Base-by-base conservation (phyloP, 2,329 filamentous ascomycete genomes). In the Pseudogymnoascus sp. region DNA sequence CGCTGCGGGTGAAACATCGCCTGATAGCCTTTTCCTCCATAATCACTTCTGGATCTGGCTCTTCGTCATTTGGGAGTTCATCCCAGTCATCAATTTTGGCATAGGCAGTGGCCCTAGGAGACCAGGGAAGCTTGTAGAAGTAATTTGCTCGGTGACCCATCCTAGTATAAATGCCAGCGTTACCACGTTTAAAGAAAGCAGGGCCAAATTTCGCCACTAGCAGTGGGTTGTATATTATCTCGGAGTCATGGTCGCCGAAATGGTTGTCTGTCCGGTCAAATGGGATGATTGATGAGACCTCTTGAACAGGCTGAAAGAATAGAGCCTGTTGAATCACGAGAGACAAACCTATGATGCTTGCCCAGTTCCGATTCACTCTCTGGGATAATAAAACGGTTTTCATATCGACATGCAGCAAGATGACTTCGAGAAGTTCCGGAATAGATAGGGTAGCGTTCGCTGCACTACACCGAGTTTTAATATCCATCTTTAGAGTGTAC, bases 141-240 rank as follows among this genome's bases (percentile, higher is more conserved):
- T 19, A 13, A 7, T 17, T 53, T 31, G 15, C 46, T 1, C 1
- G n/a, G 46, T 7, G 2, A 4, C 9, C 1, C 1, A 19, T 7
- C 26, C 2, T 1, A 53, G 26, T 31, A 6, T 31, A 53, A 10
- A 4, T 4, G 26, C 46, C n/a, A 10, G 4, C 40, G 9, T 50
- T 4, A 7, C 26, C 29, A 21, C 26, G 31, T 4, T 21, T 50
- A 59, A 62, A 62, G 13, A 62, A 59, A 33, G 6, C 26, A 21
- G 29, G 7, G 15, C 40, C 60, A 33, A 62, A 62, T 10, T 62
- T 62, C n/a, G 13, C 46, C 60, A 46, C 60, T 50, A 56, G 10
- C 10, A 56, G 23, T 50, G 60, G 40, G 38, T 62, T 62, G 4
- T 53, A 53, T 53, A 53, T 53, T 53, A 33, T 53, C 26, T 53